These are phyloP conservation scores for Lepidium campestre DNA, from an alignment of 441 rosid genomes.

Conservation along the genomic window DNA sequence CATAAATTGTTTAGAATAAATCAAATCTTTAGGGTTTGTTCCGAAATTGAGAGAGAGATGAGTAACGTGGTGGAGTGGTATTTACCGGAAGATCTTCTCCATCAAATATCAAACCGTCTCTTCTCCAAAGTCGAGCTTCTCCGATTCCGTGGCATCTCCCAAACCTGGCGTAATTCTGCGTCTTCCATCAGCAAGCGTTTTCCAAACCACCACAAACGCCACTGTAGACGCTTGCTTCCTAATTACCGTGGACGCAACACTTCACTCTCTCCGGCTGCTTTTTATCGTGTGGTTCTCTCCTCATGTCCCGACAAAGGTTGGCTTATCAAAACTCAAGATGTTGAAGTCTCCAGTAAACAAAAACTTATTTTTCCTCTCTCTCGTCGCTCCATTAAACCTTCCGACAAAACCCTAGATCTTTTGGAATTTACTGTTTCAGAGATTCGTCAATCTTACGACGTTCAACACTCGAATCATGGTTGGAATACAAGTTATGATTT, in stretches of 20 bases:
- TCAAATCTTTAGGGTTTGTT: background rate
- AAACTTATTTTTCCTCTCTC: slow-evolving; percentile 24
- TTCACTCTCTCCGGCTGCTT: slow-evolving; percentile 1
- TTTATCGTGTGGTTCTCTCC: slow-evolving; percentile 1
- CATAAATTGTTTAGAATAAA: background rate
- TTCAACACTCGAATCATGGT: background rate
- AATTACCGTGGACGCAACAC: background rate
- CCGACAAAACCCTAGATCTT: slow-evolving; percentile 9
- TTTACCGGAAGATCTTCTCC: slow-evolving; percentile 1
- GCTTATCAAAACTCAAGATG: slow-evolving; percentile 16
- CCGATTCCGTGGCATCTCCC: slow-evolving; percentile 17
- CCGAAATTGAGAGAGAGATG: background rate
- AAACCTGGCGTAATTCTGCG: slow-evolving; percentile 16
- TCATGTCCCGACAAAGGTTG: slow-evolving; percentile 11
- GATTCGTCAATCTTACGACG: slow-evolving; percentile 21
- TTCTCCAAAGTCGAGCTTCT: slow-evolving; percentile 14
- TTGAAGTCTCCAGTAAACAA: background rate
- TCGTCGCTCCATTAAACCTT: background rate
- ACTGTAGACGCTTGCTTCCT: background rate
- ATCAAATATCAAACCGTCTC: background rate
- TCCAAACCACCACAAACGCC: background rate
- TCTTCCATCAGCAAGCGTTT: background rate
- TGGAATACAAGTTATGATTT: too few relatives aligned
- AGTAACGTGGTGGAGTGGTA: background rate
- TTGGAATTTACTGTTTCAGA: slow-evolving; percentile 25